These are phyloP conservation scores for Phytophthora chlamydospora DNA, from an alignment of 352 stramenopile species.

Conservation along the genomic window DNA sequence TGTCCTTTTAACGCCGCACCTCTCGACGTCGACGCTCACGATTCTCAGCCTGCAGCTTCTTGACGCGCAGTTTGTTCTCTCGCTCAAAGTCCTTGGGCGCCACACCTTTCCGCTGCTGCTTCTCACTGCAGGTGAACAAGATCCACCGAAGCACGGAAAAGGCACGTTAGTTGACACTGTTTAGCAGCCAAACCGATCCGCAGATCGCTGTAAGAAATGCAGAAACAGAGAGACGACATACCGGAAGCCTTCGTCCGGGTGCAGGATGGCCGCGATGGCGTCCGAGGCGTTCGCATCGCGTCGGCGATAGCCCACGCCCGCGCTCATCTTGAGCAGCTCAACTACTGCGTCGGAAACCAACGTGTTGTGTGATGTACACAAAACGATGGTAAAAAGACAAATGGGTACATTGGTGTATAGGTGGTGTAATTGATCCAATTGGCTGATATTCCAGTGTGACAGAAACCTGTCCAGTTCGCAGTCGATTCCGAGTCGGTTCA, in stretches of 20 bases:
- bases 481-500: neutral
- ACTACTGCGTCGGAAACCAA: slow-evolving; percentile 19
- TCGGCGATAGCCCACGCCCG: slow-evolving; percentile 47
- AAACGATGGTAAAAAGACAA: too few relatives aligned
- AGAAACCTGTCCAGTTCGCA: slow-evolving; percentile 25
- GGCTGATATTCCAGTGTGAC: slow-evolving; percentile 13
- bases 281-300: slow-evolving; percentile 77
- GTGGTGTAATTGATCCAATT: too few relatives aligned
- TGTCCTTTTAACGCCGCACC: slow-evolving; percentile 18
- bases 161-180: neutral
- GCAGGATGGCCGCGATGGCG: slow-evolving; percentile 63
- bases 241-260: slow-evolving; percentile 67
- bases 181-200: neutral
- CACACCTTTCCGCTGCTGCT: slow-evolving; percentile 59
- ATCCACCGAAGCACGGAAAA: slow-evolving; percentile 1
- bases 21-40: slow-evolving; percentile 53
- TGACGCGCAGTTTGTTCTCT: slow-evolving; percentile 67
- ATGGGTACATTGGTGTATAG: too few relatives aligned
- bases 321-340: slow-evolving; percentile 45
- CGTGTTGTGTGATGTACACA: neutral
- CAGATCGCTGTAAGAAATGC: neutral
- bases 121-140: slow-evolving; percentile 42
- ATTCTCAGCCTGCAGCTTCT: slow-evolving; percentile 66
- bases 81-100: slow-evolving; percentile 67
- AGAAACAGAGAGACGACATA: slow-evolving; percentile 13